These are phyloP conservation scores for Penicillium robsamsonii DNA, from an alignment of 495 filamentous ascomycete species.

Conservation along the genomic window DNA sequence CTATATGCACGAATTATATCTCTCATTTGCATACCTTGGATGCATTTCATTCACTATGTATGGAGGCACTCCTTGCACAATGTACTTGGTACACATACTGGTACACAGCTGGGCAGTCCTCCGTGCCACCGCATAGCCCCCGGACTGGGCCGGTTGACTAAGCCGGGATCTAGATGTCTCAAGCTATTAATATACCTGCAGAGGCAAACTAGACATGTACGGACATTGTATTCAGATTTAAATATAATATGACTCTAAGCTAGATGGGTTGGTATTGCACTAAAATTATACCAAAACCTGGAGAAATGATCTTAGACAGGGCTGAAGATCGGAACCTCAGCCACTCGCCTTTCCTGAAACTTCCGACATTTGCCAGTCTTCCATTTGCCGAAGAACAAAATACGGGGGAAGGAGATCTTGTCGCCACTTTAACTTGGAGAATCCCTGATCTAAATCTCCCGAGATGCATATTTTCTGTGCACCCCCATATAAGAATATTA, in stretches of 20 bases:
- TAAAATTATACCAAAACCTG: slow-evolving; percentile 9
- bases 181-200: slow-evolving; percentile 11
- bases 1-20: not conserved
- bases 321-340: slow-evolving; percentile 32
- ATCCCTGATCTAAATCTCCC: slow-evolving; percentile 13
- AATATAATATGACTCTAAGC: not conserved
- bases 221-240: not conserved
- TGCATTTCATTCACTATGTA: not conserved
- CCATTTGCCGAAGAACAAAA: slow-evolving; percentile 32
- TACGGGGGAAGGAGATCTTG: slow-evolving; percentile 19
- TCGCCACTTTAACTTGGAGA: slow-evolving; percentile 27
- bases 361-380: slow-evolving; percentile 31
- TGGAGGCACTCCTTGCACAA: not conserved
- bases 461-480: not conserved
- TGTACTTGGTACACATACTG: not conserved
- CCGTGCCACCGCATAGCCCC: slow-evolving; percentile 7
- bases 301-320: slow-evolving; percentile 24
- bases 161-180: slow-evolving; percentile 11
- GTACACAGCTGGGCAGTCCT: not conserved
- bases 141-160: slow-evolving; percentile 13
- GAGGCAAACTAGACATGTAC: not conserved
- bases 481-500: not conserved
- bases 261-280: not conserved
- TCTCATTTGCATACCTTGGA: not conserved
- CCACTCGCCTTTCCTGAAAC: slow-evolving; percentile 37